A percentile compares a stretch with the other conserved stretches of the same genome.
Conservation (phyloP, 768 basidiomycete species). For the Termitomyces bulborhizus region DNA sequence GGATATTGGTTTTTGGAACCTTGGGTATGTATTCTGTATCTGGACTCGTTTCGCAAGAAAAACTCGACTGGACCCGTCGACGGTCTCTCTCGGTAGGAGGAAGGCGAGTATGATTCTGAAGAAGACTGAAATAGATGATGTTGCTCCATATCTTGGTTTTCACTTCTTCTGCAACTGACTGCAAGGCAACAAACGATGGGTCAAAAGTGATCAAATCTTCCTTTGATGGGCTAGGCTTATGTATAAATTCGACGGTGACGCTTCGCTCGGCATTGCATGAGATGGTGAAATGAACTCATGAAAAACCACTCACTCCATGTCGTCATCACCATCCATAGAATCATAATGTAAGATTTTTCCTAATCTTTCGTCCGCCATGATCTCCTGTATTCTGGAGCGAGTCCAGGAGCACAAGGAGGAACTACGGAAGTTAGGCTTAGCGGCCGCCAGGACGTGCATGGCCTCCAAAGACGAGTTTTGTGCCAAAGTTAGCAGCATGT, state of each 20-base stretch:
- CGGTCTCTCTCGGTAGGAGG: too few relatives aligned
- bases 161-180: not conserved
- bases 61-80: too few relatives aligned
- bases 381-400: not conserved
- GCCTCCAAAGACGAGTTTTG: not conserved
- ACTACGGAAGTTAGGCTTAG: not conserved
- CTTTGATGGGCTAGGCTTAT: not conserved
- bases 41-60: too few relatives aligned
- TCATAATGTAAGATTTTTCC: not conserved
- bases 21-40: not conserved
- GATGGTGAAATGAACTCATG: not conserved
- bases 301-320: not conserved
- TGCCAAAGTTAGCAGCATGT: not conserved
- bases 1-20: not conserved
- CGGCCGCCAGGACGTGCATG: not conserved
- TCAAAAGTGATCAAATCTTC: not conserved
- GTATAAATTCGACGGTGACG: not conserved
- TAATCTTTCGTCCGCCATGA: not conserved
- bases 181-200: slow-evolving; percentile 2
- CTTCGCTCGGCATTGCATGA: not conserved
- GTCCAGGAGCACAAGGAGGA: too few relatives aligned
- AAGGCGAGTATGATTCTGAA: not conserved
- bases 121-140: slow-evolving; percentile 4
- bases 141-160: slow-evolving; percentile 1
- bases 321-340: not conserved